Conservation (phyloP, 129 eudicot species). For the Flaveria linearis region DNA sequence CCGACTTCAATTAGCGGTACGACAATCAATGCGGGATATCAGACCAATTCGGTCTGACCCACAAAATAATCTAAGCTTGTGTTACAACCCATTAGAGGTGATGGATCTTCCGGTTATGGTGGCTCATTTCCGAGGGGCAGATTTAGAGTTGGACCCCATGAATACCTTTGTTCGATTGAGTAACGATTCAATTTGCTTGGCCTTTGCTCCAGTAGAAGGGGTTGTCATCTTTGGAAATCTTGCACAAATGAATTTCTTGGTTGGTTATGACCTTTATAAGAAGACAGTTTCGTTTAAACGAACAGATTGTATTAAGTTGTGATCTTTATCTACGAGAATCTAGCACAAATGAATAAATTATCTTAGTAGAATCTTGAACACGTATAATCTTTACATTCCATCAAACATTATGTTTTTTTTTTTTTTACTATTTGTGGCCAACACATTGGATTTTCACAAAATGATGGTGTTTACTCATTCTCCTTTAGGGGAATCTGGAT, state of each 20-base stretch:
- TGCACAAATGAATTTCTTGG: constrained; percentile 56
- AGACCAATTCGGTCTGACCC: neutral
- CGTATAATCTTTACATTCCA: neutral
- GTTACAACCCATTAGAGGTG: constrained; percentile 33
- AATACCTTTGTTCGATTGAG: constrained; percentile 39
- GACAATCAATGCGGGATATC: constrained; percentile 17
- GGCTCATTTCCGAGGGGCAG: constrained; percentile 40
- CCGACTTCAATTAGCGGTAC: constrained; percentile 23
- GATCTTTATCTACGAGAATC: neutral
- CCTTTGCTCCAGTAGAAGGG: constrained; percentile 36
- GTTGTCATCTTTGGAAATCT: constrained; percentile 46
- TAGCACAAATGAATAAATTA: neutral
- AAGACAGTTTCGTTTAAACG: constrained; percentile 51
- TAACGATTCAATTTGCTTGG: constrained; percentile 43
- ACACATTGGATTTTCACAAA: neutral
- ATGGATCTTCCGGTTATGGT: constrained; percentile 36
- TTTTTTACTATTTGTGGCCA: neutral
- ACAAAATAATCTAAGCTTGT: constrained; percentile 21
- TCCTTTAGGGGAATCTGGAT: no score
- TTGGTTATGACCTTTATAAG: constrained; percentile 54
- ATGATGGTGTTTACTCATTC: no score
- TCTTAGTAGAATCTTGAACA: neutral
- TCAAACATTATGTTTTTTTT: neutral
- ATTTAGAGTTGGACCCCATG: constrained; percentile 38
- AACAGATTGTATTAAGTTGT: constrained; percentile 45